Evolutionary conservation across 768 basidiomycete genomes (phyloP).

Genomic region (Boletus rubroflammeus): DNA sequence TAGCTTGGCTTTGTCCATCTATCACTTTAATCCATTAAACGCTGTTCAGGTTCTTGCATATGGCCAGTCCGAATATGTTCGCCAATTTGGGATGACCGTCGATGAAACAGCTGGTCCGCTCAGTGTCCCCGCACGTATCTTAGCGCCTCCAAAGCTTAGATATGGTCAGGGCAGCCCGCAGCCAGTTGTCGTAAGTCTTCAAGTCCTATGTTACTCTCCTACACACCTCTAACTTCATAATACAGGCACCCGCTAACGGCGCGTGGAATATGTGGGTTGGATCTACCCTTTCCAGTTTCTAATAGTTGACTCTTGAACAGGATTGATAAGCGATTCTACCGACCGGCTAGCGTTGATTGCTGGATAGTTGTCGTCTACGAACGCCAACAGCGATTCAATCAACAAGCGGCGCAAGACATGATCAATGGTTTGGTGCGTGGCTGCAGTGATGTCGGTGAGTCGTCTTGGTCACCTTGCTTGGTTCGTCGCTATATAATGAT

Average conservation of each 20-base stretch:
- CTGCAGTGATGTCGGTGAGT: constrained; percentile 59
- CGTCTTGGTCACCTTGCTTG: not conserved
- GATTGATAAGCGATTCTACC: constrained; percentile 70
- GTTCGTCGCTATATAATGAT: not conserved
- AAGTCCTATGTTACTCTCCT: not conserved
- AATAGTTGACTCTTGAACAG: constrained; percentile 32
- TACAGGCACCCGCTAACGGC: constrained; percentile 59
- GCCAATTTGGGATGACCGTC: constrained; percentile 69
- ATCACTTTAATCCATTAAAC: not conserved
- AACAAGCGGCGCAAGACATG: constrained; percentile 49
- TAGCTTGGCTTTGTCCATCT: constrained; percentile 21
- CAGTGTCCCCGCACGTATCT: constrained; percentile 55
- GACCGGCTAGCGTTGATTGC: constrained; percentile 46
- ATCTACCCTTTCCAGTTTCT: not conserved
- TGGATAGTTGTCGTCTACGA: constrained; percentile 73
- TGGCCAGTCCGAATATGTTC: constrained; percentile 71
- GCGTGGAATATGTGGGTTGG: constrained; percentile 70
- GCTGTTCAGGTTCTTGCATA: constrained; percentile 53
- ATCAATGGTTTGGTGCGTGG: constrained; percentile 47
- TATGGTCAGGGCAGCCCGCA: constrained; percentile 60
- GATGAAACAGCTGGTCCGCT: constrained; percentile 49
- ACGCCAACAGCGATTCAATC: constrained; percentile 51
- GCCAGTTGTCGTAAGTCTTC: constrained; percentile 49
- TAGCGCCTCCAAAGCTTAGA: constrained; percentile 60
- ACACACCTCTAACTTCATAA: constrained; percentile 1